Base-by-base conservation (phyloP, 208 protist species). In the Acanthamoeba sp. region DNA sequence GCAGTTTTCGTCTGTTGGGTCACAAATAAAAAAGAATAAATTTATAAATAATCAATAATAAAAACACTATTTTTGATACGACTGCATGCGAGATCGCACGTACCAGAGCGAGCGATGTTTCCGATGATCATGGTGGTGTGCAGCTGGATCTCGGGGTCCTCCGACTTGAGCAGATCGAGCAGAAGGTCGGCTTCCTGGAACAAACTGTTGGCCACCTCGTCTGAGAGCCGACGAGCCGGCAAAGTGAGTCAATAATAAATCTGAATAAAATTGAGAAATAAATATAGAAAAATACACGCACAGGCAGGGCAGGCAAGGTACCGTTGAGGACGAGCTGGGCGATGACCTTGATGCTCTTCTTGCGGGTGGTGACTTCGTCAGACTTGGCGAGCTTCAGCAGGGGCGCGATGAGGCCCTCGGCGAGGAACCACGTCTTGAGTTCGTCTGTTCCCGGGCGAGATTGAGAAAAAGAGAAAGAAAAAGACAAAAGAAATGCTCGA, bases 1-100 rank as follows among this genome's bases (percentile, higher is more conserved):
- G 50, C 89, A 93, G 32, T 93, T 64, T 9, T 93, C 89, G n/a
- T 93, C 89, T 91, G 55, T 34, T 71, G n/a, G n/a, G n/a, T n/a
- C n/a, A n/a, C n/a, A n/a, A n/a, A n/a, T n/a, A n/a, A n/a, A n/a
- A n/a, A n/a, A n/a, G n/a, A n/a, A n/a, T n/a, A n/a, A n/a, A n/a
- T n/a, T n/a, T n/a, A n/a, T n/a, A n/a, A n/a, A n/a, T n/a, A n/a
- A n/a, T n/a, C n/a, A n/a, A n/a, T n/a, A n/a, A n/a, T n/a, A n/a
- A n/a, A n/a, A n/a, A n/a, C n/a, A n/a, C n/a, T n/a, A n/a, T n/a
- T n/a, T n/a, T n/a, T n/a, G n/a, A n/a, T n/a, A n/a, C n/a, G n/a
- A n/a, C n/a, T n/a, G n/a, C n/a, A n/a, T n/a, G n/a, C n/a, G n/a
- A n/a, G n/a, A 20, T 55, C 50, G 22, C 10, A 91, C 20, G 80